These are phyloP conservation scores for Zymoseptoria tritici DNA, from an alignment of 2,329 filamentous ascomycete genomes.

Conservation along the genomic window DNA sequence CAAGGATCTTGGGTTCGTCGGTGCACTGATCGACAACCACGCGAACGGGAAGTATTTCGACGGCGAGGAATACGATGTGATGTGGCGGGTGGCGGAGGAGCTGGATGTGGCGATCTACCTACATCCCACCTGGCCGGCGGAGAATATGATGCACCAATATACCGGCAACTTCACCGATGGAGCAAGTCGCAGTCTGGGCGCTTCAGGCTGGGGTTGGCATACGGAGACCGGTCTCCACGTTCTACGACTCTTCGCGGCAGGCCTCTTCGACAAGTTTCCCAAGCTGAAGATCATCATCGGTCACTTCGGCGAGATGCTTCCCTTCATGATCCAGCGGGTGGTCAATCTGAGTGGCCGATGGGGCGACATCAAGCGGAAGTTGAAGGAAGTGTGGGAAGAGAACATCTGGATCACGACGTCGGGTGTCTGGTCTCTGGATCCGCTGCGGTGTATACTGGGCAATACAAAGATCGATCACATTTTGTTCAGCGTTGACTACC, in stretches of 20 bases:
- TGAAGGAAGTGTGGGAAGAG: conserved; percentile 37
- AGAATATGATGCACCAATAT: conserved; percentile 30
- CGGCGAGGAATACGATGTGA: conserved; percentile 23
- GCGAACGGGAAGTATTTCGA: conserved; percentile 31
- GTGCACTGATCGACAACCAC: conserved; percentile 32
- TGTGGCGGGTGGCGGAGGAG: conserved; percentile 31
- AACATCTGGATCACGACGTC: conserved; percentile 56
- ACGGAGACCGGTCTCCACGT: conserved; percentile 43
- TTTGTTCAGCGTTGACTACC: conserved; percentile 54
- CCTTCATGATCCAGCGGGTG: conserved; percentile 49
- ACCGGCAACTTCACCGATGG: conserved; percentile 30
- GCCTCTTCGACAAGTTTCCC: conserved; percentile 50
- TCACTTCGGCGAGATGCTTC: conserved; percentile 52
- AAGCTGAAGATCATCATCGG: conserved; percentile 49
- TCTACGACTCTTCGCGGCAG: conserved; percentile 44
- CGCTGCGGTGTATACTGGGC: conserved; percentile 38
- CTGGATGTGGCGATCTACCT: conserved; percentile 48
- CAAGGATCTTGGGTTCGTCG: conserved; percentile 28
- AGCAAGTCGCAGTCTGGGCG: conserved; percentile 31
- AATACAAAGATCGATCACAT: conserved; percentile 41
- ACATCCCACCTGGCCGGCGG: conserved; percentile 41
- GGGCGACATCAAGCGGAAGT: conserved; percentile 31
- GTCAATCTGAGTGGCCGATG: conserved; percentile 24
- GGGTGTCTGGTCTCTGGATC: conserved; percentile 48
- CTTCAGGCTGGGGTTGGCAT: conserved; percentile 46